Evolutionary conservation across 352 stramenopile species (phyloP).

Genomic region (Saprolegnia parasitica): DNA sequence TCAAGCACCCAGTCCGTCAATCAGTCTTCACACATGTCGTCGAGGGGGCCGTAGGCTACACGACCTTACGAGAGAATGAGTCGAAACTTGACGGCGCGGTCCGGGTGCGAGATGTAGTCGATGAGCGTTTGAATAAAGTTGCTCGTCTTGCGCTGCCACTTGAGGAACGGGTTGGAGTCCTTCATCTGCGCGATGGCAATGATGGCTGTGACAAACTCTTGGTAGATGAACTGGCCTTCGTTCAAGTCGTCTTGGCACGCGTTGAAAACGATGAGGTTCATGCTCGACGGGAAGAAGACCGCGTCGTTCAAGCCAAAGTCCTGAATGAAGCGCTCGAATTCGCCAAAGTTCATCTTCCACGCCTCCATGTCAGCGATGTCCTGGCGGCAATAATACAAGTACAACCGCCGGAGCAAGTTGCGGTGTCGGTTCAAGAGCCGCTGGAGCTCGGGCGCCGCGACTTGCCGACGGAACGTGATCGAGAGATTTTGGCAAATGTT

Average conservation of each 20-base stretch:
- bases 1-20: no score
- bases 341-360: conserved; percentile 27
- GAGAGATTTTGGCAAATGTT: conserved; percentile 22
- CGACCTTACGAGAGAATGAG: conserved; percentile 3
- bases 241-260: conserved; percentile 25
- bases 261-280: conserved; percentile 27
- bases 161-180: conserved; percentile 26
- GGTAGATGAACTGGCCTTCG: conserved; percentile 27
- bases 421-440: conserved; percentile 15
- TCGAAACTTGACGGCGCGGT: conserved; percentile 13
- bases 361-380: conserved; percentile 11
- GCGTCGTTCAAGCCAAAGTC: conserved; percentile 27
- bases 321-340: conserved; percentile 19
- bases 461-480: conserved; percentile 26
- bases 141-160: conserved; percentile 14
- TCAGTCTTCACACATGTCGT: no score
- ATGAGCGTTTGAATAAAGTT: conserved; percentile 23
- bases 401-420: conserved; percentile 26
- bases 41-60: no score
- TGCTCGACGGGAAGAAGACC: conserved; percentile 9
- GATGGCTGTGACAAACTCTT: conserved; percentile 26
- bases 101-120: conserved; percentile 8
- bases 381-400: conserved; percentile 22
- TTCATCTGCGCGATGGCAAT: conserved; percentile 27
- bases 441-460: conserved; percentile 25